Conservation (phyloP, 768 basidiomycete genomes). For the Lyophyllum semitale region DNA sequence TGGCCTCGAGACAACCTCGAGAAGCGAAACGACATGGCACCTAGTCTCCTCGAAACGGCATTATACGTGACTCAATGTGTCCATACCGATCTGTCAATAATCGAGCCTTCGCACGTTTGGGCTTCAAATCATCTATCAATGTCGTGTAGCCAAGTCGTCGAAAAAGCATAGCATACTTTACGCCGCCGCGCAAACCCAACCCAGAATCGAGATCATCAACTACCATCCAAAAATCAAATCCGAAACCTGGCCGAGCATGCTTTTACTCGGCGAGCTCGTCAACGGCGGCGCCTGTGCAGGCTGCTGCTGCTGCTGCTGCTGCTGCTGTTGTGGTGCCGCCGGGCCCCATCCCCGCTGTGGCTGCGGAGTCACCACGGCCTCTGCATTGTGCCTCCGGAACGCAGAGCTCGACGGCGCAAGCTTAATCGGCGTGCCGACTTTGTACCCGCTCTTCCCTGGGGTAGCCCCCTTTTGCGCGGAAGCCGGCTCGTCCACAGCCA, state of each 20-base stretch:
- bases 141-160: too few relatives aligned
- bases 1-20: too few relatives aligned
- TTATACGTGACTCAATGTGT: too few relatives aligned
- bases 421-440: constrained; percentile 69
- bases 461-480: constrained; percentile 15
- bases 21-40: too few relatives aligned
- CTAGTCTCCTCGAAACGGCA: too few relatives aligned
- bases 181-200: not conserved
- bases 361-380: constrained; percentile 25
- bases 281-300: constrained; percentile 9
- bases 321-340: constrained; percentile 4
- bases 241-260: constrained; percentile 71
- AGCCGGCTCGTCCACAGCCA: constrained; percentile 48
- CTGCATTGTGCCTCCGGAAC: constrained; percentile 51
- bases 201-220: constrained; percentile 3
- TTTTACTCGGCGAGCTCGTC: constrained; percentile 45
- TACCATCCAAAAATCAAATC: constrained; percentile 87
- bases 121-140: too few relatives aligned
- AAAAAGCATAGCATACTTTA: not conserved
- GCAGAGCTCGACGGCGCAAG: constrained; percentile 75
- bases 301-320: constrained; percentile 15
- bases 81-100: too few relatives aligned
- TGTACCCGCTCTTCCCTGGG: constrained; percentile 26
- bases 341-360: constrained; percentile 24
- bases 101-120: too few relatives aligned